Evolutionary conservation across 495 filamentous ascomycete genomes (phyloP), one percentile per base, ranked within the genome.

Genomic region (Penicillium verhagenii): DNA sequence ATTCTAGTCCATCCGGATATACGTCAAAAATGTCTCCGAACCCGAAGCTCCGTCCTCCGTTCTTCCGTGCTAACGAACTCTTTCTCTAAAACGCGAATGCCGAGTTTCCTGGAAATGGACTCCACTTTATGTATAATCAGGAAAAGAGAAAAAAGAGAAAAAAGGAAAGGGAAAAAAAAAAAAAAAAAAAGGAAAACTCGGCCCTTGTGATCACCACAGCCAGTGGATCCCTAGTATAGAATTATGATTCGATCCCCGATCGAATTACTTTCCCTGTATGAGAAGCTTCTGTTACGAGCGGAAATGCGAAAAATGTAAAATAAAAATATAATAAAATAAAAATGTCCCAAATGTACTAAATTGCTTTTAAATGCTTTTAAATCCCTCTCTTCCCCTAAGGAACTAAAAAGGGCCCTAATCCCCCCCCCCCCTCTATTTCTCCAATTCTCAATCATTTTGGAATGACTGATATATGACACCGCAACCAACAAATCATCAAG

Each of bases 11-110:
- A 4, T 24, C 43, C 59, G 59, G 63, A 63, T 60, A 55, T 65
- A 65, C 59, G 56, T 59, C 59, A 61, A 50, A 50, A 37, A 59
- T 55, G 59, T 56, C 60, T 59, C 64, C 64, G 64, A 67, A 39
- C 55, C 64, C 64, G 64, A 67, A 46, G 48, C 38, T 21, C 38
- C 38, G 57, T 52, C 39, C 58, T 60, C 61, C 61, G 64, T 59
- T n/a, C n/a, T 35, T 63, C 63, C 62, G 62, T 49, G 50, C 51
- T 49, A 59, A n/a, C 25, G 50, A 26, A 47, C 8, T 14, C 18
- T 24, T 4, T 23, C 7, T 43, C 47, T 29, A 28, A 47, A 46
- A 38, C 24, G 49, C 51, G 28, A 62, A 56, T 62, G 64, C 64
- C 64, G 61, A 67, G 48, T 65, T 52, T 53, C 64, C 58, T n/a